These are phyloP conservation scores for Lentinula sp. DNA, from an alignment of 768 basidiomycete species.

Conservation along the genomic window DNA sequence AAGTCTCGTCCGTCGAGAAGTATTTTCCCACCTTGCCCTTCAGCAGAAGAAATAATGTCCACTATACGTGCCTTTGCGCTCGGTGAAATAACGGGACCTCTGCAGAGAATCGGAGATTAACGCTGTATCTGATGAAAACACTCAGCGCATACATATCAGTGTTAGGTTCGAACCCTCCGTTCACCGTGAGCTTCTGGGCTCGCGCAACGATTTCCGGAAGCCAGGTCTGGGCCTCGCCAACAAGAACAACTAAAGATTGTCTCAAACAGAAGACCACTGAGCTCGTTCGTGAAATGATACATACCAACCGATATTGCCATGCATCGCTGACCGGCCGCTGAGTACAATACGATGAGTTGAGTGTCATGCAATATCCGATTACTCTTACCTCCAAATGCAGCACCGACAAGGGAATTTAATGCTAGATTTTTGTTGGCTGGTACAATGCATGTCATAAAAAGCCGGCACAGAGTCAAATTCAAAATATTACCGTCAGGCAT, in stretches of 20 bases:
- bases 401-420: constrained; percentile 87
- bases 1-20: constrained; percentile 78
- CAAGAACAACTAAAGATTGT: constrained; percentile 53
- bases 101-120: constrained; percentile 18
- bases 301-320: constrained; percentile 92
- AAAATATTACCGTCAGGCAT: constrained; percentile 80
- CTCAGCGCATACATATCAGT: constrained; percentile 59
- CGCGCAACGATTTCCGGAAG: constrained; percentile 82
- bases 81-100: constrained; percentile 79
- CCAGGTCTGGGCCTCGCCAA: constrained; percentile 78
- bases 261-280: background rate
- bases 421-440: constrained; percentile 88
- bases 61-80: constrained; percentile 75
- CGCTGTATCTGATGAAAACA: constrained; percentile 10
- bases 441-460: constrained; percentile 1
- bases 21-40: constrained; percentile 79
- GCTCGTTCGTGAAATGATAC: constrained; percentile 14
- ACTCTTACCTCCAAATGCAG: constrained; percentile 78
- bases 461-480: background rate
- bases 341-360: constrained; percentile 14
- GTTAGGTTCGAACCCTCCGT: constrained; percentile 84
- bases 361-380: constrained; percentile 3
- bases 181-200: constrained; percentile 72
- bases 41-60: constrained; percentile 65
- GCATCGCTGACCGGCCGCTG: constrained; percentile 94